Conservation (phyloP, 257 asterid species). For the Marsdenia floribunda region DNA sequence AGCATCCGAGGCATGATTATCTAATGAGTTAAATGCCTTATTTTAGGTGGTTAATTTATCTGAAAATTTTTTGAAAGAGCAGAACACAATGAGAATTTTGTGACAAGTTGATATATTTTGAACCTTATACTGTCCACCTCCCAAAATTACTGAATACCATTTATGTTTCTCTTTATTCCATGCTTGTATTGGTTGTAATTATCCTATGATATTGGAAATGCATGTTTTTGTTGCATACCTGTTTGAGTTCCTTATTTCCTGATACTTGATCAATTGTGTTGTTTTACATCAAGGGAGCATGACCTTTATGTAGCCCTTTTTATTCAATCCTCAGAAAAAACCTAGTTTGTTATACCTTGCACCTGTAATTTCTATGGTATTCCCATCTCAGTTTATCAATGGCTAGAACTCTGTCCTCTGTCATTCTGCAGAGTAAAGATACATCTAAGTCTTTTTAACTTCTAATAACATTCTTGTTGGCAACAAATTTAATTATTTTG, state of each 20-base stretch:
- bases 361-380: not conserved
- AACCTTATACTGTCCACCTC: not conserved
- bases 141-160: not conserved
- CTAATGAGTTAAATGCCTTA: not conserved
- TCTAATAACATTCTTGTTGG: not conserved
- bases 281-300: not conserved
- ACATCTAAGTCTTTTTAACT: not conserved
- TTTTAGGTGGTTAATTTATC: not conserved
- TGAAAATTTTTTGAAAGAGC: not conserved
- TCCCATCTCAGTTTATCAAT: not conserved
- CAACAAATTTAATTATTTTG: not conserved
- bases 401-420: not conserved
- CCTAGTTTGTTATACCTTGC: not conserved
- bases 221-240: not conserved
- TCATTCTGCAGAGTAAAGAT: not conserved
- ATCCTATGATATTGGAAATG: not conserved
- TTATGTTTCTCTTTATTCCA: not conserved
- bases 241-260: not conserved
- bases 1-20: not conserved
- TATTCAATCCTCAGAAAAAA: not conserved
- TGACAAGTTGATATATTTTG: not conserved
- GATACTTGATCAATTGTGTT: not conserved
- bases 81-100: not conserved
- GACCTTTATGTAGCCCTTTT: not conserved
- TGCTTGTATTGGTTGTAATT: not conserved